Evolutionary conservation across 768 basidiomycete species (phyloP).

Genomic region (Suillus hirtellus): DNA sequence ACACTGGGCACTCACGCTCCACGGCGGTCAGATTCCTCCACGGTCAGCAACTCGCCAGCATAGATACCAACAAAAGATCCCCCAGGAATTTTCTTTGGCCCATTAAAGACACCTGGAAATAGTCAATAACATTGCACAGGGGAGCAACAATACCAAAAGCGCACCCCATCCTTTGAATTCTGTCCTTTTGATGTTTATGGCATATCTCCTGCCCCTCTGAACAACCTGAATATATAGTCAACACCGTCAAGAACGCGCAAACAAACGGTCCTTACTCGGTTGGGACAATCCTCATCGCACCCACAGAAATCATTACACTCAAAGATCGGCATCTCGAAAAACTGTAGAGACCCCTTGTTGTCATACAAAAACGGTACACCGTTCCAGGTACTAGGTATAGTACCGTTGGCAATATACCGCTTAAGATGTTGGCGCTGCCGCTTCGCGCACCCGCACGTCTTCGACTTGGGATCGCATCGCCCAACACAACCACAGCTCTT

Average conservation of each 20-base stretch:
- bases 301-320: conserved; percentile 85
- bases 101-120: conserved; percentile 67
- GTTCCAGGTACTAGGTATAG: conserved; percentile 34
- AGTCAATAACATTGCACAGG: neutral
- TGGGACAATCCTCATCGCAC: conserved; percentile 80
- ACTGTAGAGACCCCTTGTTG: conserved; percentile 52
- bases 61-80: conserved; percentile 85
- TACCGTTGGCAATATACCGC: conserved; percentile 20
- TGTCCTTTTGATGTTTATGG: conserved; percentile 70
- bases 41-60: conserved; percentile 78
- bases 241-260: conserved; percentile 1
- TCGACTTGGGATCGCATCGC: conserved; percentile 71
- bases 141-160: conserved; percentile 17
- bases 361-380: conserved; percentile 71
- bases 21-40: conserved; percentile 63
- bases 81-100: conserved; percentile 57
- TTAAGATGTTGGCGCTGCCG: conserved; percentile 47
- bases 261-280: conserved; percentile 56
- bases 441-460: conserved; percentile 67
- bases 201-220: conserved; percentile 70
- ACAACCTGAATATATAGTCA: conserved; percentile 57
- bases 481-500: conserved; percentile 76
- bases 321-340: conserved; percentile 62
- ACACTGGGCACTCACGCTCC: conserved; percentile 52
- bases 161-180: conserved; percentile 83